Conservation (phyloP, 1,139 yeast genomes). For the Suhomyces bolitotheri region DNA sequence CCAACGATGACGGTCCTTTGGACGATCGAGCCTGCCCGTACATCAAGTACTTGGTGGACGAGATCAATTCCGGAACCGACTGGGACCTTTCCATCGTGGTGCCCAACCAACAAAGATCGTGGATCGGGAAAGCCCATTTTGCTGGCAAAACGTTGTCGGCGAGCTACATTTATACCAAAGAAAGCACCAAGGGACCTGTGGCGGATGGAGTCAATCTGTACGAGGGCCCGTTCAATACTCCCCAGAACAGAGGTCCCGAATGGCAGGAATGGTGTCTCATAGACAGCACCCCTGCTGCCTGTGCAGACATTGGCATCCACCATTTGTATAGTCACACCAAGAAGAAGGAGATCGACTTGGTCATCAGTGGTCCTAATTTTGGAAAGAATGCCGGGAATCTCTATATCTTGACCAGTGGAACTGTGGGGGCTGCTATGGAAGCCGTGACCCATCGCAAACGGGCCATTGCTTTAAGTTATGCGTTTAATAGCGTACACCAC, state of each 20-base stretch:
- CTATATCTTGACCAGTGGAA: slow-evolving; percentile 90
- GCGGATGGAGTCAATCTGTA: slow-evolving; percentile 42
- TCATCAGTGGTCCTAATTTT: slow-evolving; percentile 91
- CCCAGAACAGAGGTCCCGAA: slow-evolving; percentile 32
- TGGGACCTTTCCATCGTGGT: slow-evolving; percentile 87
- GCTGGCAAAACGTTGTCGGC: slow-evolving; percentile 79
- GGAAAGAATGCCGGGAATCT: slow-evolving; percentile 93
- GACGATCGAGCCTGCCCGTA: slow-evolving; percentile 82
- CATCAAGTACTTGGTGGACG: slow-evolving; percentile 75
- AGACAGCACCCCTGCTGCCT: slow-evolving; percentile 95
- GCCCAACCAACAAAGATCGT: slow-evolving; percentile 74
- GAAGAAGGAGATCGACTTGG: slow-evolving; percentile 69
- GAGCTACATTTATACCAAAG: slow-evolving; percentile 59
- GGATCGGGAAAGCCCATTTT: slow-evolving; percentile 97
- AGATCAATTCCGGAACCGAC: slow-evolving; percentile 60
- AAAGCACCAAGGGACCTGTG: slow-evolving; percentile 31
- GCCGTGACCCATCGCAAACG: slow-evolving; percentile 77
- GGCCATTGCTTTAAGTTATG: slow-evolving; percentile 81
- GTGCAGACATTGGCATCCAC: slow-evolving; percentile 86
- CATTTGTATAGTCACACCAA: slow-evolving; percentile 56
- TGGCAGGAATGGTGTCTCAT: slow-evolving; percentile 81
- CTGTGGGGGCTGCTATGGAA: slow-evolving; percentile 97
- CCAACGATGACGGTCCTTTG: slow-evolving; percentile 97
- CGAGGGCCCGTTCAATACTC: slow-evolving; percentile 67
- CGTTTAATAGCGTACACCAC: slow-evolving; percentile 61